Evolutionary conservation across 371 early-diverging fungal species (phyloP).

Genomic region (Mucor plumbeus): DNA sequence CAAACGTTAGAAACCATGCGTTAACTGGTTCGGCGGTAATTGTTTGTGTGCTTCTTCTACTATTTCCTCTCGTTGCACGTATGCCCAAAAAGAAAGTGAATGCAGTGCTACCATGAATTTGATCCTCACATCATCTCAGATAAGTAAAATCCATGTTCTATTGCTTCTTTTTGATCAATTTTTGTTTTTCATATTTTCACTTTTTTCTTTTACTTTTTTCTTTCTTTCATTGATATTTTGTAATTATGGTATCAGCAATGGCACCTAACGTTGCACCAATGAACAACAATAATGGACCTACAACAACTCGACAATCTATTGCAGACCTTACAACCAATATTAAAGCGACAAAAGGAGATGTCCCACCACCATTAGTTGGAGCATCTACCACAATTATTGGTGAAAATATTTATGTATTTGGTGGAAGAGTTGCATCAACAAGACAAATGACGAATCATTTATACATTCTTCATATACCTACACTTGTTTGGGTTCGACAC

Average conservation of each 20-base stretch:
- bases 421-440: constrained; percentile 71
- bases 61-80: background rate
- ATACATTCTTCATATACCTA: constrained; percentile 69
- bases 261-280: background rate
- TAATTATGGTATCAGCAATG: background rate
- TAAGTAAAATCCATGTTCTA: background rate
- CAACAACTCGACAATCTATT: constrained; percentile 19
- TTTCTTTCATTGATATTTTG: background rate
- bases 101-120: constrained; percentile 7
- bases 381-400: constrained; percentile 73
- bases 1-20: background rate
- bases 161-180: background rate
- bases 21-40: constrained; percentile 7
- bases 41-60: background rate
- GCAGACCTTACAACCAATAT: constrained; percentile 27
- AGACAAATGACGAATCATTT: constrained; percentile 77
- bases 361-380: constrained; percentile 82
- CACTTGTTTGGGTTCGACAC: constrained; percentile 66
- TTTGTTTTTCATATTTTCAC: background rate
- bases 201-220: background rate
- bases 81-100: background rate
- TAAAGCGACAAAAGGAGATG: constrained; percentile 67
- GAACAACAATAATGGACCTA: background rate
- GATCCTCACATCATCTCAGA: background rate
- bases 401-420: constrained; percentile 75